These are phyloP conservation scores for Pythium aristosporum DNA, from an alignment of 352 stramenopile genomes.

Conservation along the genomic window DNA sequence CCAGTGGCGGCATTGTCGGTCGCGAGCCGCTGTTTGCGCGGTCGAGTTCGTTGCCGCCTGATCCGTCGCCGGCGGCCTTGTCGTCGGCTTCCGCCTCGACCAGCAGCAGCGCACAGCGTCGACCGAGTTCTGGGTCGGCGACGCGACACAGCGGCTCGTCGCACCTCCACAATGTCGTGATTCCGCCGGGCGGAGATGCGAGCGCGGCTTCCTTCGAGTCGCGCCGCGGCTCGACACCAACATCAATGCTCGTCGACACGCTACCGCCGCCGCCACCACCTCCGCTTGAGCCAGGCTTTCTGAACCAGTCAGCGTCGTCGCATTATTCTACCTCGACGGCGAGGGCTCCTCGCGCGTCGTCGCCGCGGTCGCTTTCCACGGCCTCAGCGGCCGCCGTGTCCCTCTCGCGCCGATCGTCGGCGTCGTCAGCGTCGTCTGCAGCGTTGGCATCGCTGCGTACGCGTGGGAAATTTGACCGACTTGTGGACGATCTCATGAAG, in stretches of 20 bases:
- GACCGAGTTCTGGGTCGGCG: slow-evolving; percentile 16
- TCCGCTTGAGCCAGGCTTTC: slow-evolving; percentile 15
- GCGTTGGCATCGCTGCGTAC: slow-evolving; percentile 16
- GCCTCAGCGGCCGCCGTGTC: slow-evolving; percentile 28
- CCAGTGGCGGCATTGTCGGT: slow-evolving; percentile 7
- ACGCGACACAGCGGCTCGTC: slow-evolving; percentile 8
- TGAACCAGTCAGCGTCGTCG: slow-evolving; percentile 9
- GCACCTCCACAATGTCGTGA: slow-evolving; percentile 28
- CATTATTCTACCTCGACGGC: background rate
- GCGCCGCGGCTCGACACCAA: background rate
- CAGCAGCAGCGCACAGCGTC: slow-evolving; percentile 1
- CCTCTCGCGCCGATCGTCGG: slow-evolving; percentile 17
- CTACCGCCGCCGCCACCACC: slow-evolving; percentile 28
- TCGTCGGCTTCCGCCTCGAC: background rate
- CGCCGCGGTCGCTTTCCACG: slow-evolving; percentile 17
- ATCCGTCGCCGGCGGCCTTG: background rate
- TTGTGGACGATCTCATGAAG: slow-evolving; percentile 26
- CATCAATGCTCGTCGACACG: slow-evolving; percentile 16
- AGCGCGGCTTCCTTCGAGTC: background rate
- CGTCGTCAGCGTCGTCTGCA: slow-evolving; percentile 13
- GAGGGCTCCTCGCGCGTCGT: slow-evolving; percentile 4
- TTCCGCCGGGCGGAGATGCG: slow-evolving; percentile 12
- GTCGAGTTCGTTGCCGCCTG: slow-evolving; percentile 17
- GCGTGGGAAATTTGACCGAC: slow-evolving; percentile 21
- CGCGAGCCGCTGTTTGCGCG: slow-evolving; percentile 1